Conservation (phyloP, 768 basidiomycete genomes). For the Russula griseocarnosa region DNA sequence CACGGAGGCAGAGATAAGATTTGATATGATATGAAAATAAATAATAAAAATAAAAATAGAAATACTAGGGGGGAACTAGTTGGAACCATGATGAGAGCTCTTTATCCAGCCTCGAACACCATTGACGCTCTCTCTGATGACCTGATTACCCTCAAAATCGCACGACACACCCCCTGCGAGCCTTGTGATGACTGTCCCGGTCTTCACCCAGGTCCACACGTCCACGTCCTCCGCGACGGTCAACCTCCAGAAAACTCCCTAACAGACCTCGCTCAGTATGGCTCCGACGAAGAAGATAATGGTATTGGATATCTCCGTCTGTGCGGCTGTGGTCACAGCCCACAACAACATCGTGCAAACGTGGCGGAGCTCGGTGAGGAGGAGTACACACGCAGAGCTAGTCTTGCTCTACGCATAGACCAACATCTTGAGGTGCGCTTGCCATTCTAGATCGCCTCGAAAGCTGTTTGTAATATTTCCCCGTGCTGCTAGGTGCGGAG, state of each 20-base stretch:
- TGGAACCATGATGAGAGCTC: conserved; percentile 48
- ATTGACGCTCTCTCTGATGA: conserved; percentile 46
- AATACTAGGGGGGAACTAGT: neutral
- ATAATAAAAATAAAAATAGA: neutral
- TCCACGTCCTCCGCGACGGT: conserved; percentile 56
- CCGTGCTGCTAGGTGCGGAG: conserved; percentile 27
- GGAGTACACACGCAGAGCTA: conserved; percentile 68
- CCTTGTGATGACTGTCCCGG: conserved; percentile 64
- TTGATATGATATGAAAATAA: conserved; percentile 4
- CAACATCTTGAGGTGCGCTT: conserved; percentile 70
- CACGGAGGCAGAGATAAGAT: conserved; percentile 3
- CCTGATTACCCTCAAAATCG: conserved; percentile 68
- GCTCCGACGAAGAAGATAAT: conserved; percentile 65
- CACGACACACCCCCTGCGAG: conserved; percentile 73
- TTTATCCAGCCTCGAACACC: conserved; percentile 62
- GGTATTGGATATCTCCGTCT: conserved; percentile 49
- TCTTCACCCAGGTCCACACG: conserved; percentile 57
- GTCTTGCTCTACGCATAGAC: conserved; percentile 75
- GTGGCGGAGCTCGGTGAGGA: conserved; percentile 50
- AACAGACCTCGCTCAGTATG: conserved; percentile 58
- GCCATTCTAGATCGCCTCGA: conserved; percentile 9
- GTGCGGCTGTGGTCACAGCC: conserved; percentile 69
- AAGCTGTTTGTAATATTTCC: conserved; percentile 12
- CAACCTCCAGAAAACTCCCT: conserved; percentile 44
- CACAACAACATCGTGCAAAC: conserved; percentile 63